Base-by-base conservation (phyloP, 768 basidiomycete species). In the Calocybe cyanea region DNA sequence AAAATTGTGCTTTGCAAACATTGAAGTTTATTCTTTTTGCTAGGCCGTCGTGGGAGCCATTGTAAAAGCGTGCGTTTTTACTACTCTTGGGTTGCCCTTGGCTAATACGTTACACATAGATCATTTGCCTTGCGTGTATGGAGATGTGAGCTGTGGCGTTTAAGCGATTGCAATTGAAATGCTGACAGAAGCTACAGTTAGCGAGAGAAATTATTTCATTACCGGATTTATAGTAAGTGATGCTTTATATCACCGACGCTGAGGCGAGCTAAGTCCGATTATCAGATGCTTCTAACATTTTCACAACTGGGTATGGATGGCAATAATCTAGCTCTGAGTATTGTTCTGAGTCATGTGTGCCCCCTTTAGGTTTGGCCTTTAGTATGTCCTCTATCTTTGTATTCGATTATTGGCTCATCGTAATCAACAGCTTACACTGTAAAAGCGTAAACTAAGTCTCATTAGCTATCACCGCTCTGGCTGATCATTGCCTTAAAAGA, bases 111-210 rank as follows among this genome's bases (percentile, higher is more conserved):
- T 20, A 18, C 24, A 15, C 47, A n/a, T 42, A 83, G 81, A 24
- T 71, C 72, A 40, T 84, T 83, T 46, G 74, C 70, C 0, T 57
- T 81, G 41, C 73, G 81, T 20, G 83, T 85, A 17, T 85, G 80
- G 77, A 62, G 82, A 63, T 85, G 83, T 84, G 57, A 54, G 71
- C 34, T 14, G 34, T 7, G 4, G n/a, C 34, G 4, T 15, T 21
- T 10, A 13, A 40, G 14, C 6, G 4, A 28, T 13, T n/a, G 11
- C 25, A 5, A 28, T 40, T 19, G 24, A 4, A 23, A 43, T 10
- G 37, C 36, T 35, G 15, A 41, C 19, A 8, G 23, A 0, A 17
- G 11, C 32, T 41, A 40, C 41, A 85, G 83, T 85, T 52, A 84
- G 83, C 63, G 65, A 72, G 28, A 64, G 68, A 25, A 85, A 84